Evolutionary conservation across 805 yeast genomes (phyloP).

Genomic region (Candida ponderosae): DNA sequence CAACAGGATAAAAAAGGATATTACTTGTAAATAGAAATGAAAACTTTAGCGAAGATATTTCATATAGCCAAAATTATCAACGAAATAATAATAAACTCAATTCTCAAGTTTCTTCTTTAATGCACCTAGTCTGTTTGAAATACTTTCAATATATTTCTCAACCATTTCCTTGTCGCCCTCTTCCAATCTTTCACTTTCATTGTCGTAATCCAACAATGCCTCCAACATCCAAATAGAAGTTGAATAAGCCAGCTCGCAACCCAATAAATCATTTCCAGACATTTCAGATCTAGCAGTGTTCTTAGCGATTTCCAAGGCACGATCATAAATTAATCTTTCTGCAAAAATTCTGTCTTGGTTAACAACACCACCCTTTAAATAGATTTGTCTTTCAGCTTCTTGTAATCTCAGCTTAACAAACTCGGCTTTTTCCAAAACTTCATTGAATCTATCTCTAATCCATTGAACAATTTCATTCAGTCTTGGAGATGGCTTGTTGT

Average conservation of each 20-base stretch:
- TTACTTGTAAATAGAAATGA: too few species aligned
- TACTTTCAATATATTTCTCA: constrained; percentile 73
- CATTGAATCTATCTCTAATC: constrained; percentile 85
- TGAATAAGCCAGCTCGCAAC: constrained; percentile 84
- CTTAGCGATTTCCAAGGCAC: constrained; percentile 90
- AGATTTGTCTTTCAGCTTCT: constrained; percentile 35
- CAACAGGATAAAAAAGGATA: too few species aligned
- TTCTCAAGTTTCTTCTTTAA: constrained; percentile 50
- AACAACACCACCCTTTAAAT: constrained; percentile 1
- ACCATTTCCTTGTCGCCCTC: constrained; percentile 69
- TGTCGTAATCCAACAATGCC: constrained; percentile 56
- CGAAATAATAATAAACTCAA: too few species aligned
- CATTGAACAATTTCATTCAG: constrained; percentile 65
- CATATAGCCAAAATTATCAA: background rate
- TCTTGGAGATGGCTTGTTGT: constrained; percentile 32
- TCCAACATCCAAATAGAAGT: constrained; percentile 95
- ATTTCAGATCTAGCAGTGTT: constrained; percentile 87
- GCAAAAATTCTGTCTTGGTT: constrained; percentile 41
- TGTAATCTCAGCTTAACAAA: constrained; percentile 51
- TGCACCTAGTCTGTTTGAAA: constrained; percentile 70
- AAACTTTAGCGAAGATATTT: too few species aligned
- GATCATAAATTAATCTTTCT: constrained; percentile 82
- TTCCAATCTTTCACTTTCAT: constrained; percentile 41
- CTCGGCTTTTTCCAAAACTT: constrained; percentile 84
- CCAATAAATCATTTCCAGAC: constrained; percentile 53